Percentiles rank a stretch among this genome's conserved stretches.
Evolutionary conservation across 2,329 filamentous ascomycete genomes (phyloP).

Genomic region (Cytospora paraplurivora): DNA sequence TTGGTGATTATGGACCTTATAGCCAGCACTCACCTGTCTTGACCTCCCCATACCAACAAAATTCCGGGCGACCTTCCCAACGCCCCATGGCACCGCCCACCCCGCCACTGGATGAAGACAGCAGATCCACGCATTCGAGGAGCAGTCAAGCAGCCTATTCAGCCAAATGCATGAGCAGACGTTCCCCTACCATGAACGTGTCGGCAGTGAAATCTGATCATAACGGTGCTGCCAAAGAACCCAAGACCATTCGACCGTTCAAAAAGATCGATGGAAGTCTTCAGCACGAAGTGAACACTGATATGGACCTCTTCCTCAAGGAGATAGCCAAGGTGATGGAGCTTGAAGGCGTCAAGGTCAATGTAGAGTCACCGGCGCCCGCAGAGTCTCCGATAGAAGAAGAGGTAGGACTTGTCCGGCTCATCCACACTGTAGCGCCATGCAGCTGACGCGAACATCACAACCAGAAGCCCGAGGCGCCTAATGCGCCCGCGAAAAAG

Average conservation of each 20-base stretch:
- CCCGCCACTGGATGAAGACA: slow-evolving; percentile 36
- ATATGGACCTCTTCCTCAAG: slow-evolving; percentile 23
- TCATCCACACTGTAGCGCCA: background rate
- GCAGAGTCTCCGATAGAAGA: slow-evolving; percentile 7
- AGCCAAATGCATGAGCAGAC: slow-evolving; percentile 40
- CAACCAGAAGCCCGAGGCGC: slow-evolving; percentile 25
- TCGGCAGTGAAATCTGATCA: slow-evolving; percentile 31
- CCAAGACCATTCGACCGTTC: slow-evolving; percentile 25
- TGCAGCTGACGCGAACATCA: slow-evolving; percentile 2
- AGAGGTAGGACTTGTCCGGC: slow-evolving; percentile 7
- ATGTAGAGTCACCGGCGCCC: slow-evolving; percentile 5
- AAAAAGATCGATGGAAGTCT: slow-evolving; percentile 24
- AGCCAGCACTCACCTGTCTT: slow-evolving; percentile 36
- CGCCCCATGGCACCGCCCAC: slow-evolving; percentile 30
- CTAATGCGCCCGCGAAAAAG: slow-evolving; percentile 54
- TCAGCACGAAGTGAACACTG: slow-evolving; percentile 19
- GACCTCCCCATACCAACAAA: slow-evolving; percentile 35
- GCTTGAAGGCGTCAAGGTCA: background rate
- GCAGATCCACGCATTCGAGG: slow-evolving; percentile 36
- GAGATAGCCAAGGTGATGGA: slow-evolving; percentile 14
- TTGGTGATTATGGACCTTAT: slow-evolving; percentile 47
- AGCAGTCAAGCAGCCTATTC: slow-evolving; percentile 30
- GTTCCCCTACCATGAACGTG: slow-evolving; percentile 42
- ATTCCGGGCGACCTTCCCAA: slow-evolving; percentile 24
- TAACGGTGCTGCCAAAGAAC: slow-evolving; percentile 15